Evolutionary conservation across 441 rosid genomes (phyloP).

Genomic region (Syzygium syzygioides): DNA sequence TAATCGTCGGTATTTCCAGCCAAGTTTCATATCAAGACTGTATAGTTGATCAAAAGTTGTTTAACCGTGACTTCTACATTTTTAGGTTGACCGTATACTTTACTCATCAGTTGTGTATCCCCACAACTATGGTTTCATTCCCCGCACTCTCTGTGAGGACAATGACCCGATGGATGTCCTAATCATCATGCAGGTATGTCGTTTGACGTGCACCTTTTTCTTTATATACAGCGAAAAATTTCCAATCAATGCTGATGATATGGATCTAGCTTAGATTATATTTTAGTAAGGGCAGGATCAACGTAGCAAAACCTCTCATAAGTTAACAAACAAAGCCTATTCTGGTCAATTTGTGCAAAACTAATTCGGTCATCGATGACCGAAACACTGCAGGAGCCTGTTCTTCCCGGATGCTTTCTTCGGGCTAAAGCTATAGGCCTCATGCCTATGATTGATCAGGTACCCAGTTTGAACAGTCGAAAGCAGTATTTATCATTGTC

Average conservation of each 20-base stretch:
- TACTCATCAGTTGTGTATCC: constrained; percentile 79
- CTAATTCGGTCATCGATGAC: background rate
- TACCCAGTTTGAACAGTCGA: constrained; percentile 6
- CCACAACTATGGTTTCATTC: constrained; percentile 78
- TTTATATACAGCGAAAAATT: background rate
- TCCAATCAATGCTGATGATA: background rate
- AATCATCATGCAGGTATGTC: constrained; percentile 63
- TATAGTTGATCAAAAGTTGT: constrained; percentile 4
- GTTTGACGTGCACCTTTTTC: background rate
- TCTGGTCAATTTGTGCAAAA: background rate
- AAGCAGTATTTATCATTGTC: background rate
- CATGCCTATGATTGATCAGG: constrained; percentile 91
- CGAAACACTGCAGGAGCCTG: constrained; percentile 48
- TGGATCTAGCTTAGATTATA: background rate
- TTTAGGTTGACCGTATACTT: constrained; percentile 66
- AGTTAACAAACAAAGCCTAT: background rate
- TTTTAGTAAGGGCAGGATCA: background rate
- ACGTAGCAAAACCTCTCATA: background rate
- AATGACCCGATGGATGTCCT: constrained; percentile 70
- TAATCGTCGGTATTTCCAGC: constrained; percentile 5
- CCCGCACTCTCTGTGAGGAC: constrained; percentile 77
- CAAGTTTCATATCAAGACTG: background rate
- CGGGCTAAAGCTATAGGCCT: constrained; percentile 77
- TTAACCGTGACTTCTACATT: background rate
- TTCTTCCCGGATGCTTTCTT: constrained; percentile 78